Conservation (phyloP, 495 filamentous ascomycete species). For the Trichoderma parareesei region DNA sequence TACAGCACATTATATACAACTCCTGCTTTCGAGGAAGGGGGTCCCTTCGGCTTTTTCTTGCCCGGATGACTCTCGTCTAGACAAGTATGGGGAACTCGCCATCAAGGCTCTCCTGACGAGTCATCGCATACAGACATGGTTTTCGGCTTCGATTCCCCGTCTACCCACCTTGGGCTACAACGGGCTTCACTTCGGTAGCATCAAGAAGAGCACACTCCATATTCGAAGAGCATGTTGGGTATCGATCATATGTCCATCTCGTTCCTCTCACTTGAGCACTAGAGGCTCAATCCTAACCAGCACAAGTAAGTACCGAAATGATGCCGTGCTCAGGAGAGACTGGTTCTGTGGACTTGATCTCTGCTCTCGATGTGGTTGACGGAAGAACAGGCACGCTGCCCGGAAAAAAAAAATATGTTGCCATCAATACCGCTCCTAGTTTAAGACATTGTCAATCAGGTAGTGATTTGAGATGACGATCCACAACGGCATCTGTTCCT, state of each 20-base stretch:
- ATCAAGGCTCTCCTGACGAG: too few species aligned
- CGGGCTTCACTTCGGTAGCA: neutral
- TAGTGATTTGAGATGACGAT: neutral
- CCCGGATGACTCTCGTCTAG: too few species aligned
- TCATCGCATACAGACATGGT: too few species aligned
- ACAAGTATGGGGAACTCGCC: too few species aligned
- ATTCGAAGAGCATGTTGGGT: neutral
- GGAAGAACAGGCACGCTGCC: too few species aligned
- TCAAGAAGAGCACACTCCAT: neutral
- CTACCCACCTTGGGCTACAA: too few species aligned
- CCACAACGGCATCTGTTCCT: neutral
- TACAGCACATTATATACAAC: neutral
- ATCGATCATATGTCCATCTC: neutral
- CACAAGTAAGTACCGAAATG: neutral
- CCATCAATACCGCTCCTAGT: neutral
- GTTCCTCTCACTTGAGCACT: slow-evolving; percentile 1
- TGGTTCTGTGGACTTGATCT: neutral
- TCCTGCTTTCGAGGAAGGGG: neutral
- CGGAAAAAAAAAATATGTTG: too few species aligned
- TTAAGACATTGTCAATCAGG: neutral
- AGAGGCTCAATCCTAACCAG: neutral
- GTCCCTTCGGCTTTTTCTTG: too few species aligned
- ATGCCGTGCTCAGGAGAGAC: neutral
- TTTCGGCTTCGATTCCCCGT: too few species aligned
- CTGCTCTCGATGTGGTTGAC: neutral